phyloP scores from a whole-genome alignment of 345 rosid genomes.

The Camelina neglecta region DNA sequence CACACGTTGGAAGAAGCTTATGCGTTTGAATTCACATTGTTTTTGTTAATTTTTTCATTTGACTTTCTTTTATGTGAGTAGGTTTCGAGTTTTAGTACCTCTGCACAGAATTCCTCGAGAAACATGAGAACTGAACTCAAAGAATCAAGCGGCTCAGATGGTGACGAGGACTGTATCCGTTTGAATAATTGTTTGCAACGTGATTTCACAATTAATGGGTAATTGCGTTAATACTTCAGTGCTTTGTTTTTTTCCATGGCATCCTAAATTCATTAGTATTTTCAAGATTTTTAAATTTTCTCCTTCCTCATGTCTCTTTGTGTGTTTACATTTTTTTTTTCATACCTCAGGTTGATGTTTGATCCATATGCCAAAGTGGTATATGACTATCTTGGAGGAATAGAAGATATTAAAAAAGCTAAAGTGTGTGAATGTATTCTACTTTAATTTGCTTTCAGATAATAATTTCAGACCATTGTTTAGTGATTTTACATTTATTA shows the following conservation, averaged over 20 bases:
- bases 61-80: slow-evolving; percentile 30
- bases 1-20: no score
- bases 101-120: slow-evolving; percentile 42
- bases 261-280: neutral
- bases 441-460: slow-evolving; percentile 39
- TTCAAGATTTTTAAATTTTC: neutral
- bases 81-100: slow-evolving; percentile 79
- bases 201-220: slow-evolving; percentile 98
- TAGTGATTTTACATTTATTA: slow-evolving; percentile 28
- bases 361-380: slow-evolving; percentile 86
- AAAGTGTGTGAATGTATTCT: slow-evolving; percentile 91
- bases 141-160: slow-evolving; percentile 53
- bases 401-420: slow-evolving; percentile 86
- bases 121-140: slow-evolving; percentile 40
- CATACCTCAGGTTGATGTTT: slow-evolving; percentile 74
- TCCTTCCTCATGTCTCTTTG: neutral
- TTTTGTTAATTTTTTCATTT: neutral
- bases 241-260: neutral
- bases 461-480: slow-evolving; percentile 28
- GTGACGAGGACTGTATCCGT: slow-evolving; percentile 69
- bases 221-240: slow-evolving; percentile 24
- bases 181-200: slow-evolving; percentile 81
- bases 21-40: neutral
- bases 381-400: slow-evolving; percentile 90
- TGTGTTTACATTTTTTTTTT: slow-evolving; percentile 14